Percentiles rank a stretch among this genome's conserved stretches.
These are phyloP conservation scores for Syncephalastrum monosporum DNA, from an alignment of 371 early-diverging fungal genomes.

Conservation along the genomic window DNA sequence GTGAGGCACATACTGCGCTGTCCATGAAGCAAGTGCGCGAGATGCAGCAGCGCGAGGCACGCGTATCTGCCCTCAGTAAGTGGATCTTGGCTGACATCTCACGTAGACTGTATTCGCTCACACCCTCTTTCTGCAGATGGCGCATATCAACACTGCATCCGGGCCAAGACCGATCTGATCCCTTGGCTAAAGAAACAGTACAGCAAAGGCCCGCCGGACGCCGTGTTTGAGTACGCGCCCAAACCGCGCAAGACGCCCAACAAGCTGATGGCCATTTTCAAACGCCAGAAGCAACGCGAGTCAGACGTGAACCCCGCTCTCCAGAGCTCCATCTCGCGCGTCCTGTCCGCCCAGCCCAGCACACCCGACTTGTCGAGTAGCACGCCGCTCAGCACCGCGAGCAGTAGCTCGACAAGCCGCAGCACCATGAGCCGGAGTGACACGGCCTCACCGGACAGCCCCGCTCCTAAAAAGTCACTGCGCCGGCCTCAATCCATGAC, in stretches of 20 bases:
- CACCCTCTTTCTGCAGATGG: slow-evolving; percentile 8
- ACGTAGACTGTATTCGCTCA: too few relatives aligned
- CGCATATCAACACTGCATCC: slow-evolving; percentile 26
- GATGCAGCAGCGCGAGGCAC: too few relatives aligned
- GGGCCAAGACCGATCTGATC: slow-evolving; percentile 20
- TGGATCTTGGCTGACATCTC: too few relatives aligned
- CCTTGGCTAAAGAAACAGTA: slow-evolving; percentile 32
- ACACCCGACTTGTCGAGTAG: too few relatives aligned
- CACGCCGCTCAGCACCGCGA: background rate
- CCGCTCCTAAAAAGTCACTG: too few relatives aligned
- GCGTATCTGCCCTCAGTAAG: slow-evolving; percentile 8
- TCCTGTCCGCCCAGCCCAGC: too few relatives aligned
- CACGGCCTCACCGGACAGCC: too few relatives aligned
- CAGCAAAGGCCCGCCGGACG: slow-evolving; percentile 27
- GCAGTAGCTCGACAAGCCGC: background rate
- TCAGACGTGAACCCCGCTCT: too few relatives aligned
- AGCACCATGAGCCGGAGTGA: background rate
- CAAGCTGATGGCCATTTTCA: slow-evolving; percentile 9
- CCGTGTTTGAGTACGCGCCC: slow-evolving; percentile 19
- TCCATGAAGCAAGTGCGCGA: too few relatives aligned
- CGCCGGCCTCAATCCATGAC: too few relatives aligned
- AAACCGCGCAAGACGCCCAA: slow-evolving; percentile 8
- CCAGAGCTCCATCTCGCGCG: too few relatives aligned
- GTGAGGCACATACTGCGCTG: too few relatives aligned
- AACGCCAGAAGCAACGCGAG: slow-evolving; percentile 4